Percentiles rank a stretch among this genome's conserved stretches.
phyloP scores from a whole-genome alignment of 116 monocot genomes.

The Cymodocea nodosa region DNA sequence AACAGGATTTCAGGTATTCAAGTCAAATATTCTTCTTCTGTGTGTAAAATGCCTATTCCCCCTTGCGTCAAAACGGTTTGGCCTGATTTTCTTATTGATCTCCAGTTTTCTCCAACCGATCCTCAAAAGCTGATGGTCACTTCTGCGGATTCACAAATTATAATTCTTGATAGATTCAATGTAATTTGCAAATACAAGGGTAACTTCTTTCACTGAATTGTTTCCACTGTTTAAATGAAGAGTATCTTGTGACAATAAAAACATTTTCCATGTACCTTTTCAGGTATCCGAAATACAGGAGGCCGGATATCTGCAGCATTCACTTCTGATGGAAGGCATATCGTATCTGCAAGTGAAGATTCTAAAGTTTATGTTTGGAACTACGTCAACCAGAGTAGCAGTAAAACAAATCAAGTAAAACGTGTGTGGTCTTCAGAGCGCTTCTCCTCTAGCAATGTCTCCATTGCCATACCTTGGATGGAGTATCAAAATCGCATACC shows the following conservation, averaged over 20 bases:
- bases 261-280: not conserved
- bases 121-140: constrained; percentile 59
- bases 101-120: constrained; percentile 74
- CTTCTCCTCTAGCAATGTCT: constrained; percentile 46
- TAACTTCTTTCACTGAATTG: constrained; percentile 6
- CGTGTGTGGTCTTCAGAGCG: constrained; percentile 49
- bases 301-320: constrained; percentile 74
- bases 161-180: constrained; percentile 53
- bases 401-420: constrained; percentile 18
- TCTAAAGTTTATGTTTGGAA: constrained; percentile 75
- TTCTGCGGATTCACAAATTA: constrained; percentile 74
- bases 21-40: not conserved
- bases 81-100: not conserved
- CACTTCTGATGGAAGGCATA: constrained; percentile 53
- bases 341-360: constrained; percentile 81
- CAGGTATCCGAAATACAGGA: constrained; percentile 56
- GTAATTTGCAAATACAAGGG: constrained; percentile 72
- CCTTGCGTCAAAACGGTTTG: not conserved
- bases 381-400: constrained; percentile 15
- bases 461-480: constrained; percentile 71
- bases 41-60: not conserved
- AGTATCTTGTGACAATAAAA: not conserved
- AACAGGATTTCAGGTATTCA: constrained; percentile 73
- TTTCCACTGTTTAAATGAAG: no score
- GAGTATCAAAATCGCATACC: constrained; percentile 2